Conservation (phyloP, 2,329 filamentous ascomycete species). For the Exserohilum rostratum region DNA sequence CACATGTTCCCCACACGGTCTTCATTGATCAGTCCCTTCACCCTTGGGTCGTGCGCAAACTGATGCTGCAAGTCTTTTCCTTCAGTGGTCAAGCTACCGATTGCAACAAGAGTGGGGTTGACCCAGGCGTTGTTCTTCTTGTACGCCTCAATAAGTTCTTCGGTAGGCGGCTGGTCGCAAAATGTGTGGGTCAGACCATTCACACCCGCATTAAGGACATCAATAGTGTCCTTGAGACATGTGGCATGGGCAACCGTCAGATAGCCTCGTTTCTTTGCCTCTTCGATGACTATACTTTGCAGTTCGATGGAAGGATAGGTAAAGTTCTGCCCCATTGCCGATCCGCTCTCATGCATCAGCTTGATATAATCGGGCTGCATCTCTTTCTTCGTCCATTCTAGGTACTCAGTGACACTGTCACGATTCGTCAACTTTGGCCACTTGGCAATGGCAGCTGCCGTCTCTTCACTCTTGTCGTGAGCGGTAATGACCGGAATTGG, state of each 20-base stretch:
- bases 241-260: constrained; percentile 51
- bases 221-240: constrained; percentile 49
- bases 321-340: constrained; percentile 46
- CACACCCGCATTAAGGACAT: constrained; percentile 50
- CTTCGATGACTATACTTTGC: constrained; percentile 53
- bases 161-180: constrained; percentile 48
- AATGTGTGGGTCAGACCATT: constrained; percentile 55
- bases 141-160: constrained; percentile 51
- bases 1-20: constrained; percentile 47
- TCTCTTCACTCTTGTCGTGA: constrained; percentile 47
- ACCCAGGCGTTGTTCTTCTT: constrained; percentile 51
- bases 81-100: constrained; percentile 51
- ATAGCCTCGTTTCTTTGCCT: constrained; percentile 47
- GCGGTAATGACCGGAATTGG: constrained; percentile 53
- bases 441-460: constrained; percentile 48
- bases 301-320: constrained; percentile 52
- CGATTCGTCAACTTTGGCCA: constrained; percentile 56
- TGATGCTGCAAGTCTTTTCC: constrained; percentile 47
- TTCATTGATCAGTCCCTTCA: constrained; percentile 43
- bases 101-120: constrained; percentile 51
- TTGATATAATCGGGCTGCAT: constrained; percentile 57
- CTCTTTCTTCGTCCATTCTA: constrained; percentile 50
- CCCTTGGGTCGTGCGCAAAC: constrained; percentile 51
- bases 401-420: constrained; percentile 51
- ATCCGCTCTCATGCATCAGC: constrained; percentile 58